Base-by-base conservation (phyloP, 768 basidiomycete genomes). In the Kwoniella pini region DNA sequence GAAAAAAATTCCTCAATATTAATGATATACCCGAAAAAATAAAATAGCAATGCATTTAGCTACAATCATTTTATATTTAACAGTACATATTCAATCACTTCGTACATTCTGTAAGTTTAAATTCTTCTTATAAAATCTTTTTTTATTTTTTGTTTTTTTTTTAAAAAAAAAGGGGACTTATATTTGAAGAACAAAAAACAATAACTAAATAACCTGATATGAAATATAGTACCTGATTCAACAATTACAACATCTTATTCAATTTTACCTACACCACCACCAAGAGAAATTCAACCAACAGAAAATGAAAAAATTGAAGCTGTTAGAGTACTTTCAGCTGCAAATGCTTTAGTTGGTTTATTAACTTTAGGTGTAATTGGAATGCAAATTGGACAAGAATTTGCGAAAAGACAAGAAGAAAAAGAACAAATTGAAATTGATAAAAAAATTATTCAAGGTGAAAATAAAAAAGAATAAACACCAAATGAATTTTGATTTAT, bases 291-390 rank as follows among this genome's bases (percentile, higher is more conserved):
- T 17, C 66, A 75, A 3, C 54, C 72, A 7, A 86, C 86, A 26
- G 79, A 82, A 21, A 80, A 79, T 19, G 89, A 91, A 76, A 85
- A 84, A 65, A 77, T 89, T 59, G 87, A 91, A 70, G 90, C 92
- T 19, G 81, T 97, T 75, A 85, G 85, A 53, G 82, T 96, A 4
- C 81, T 95, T 22, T 85, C 88, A 26, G 94, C 94, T 5, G 92
- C 87, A 10, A 95, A 96, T 73, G 84, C 89, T 49, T 87, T 97
- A 60, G 87, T 91, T 54, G 86, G 87, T 54, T 81, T 85, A 85
- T 90, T 88, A 74, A 77, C 71, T 0, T n/a, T 78, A 30, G 79
- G 79, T 24, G 68, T 79, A 24, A 69, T 67, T 49, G 50, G 64
- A 54, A 71, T 77, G 74, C 80, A 93, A 87, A 87, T 85, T 56